Percentiles rank a stretch among this genome's conserved stretches.
phyloP scores from a whole-genome alignment of 140 eudicot species.

The Erigeron philadelphicus region DNA sequence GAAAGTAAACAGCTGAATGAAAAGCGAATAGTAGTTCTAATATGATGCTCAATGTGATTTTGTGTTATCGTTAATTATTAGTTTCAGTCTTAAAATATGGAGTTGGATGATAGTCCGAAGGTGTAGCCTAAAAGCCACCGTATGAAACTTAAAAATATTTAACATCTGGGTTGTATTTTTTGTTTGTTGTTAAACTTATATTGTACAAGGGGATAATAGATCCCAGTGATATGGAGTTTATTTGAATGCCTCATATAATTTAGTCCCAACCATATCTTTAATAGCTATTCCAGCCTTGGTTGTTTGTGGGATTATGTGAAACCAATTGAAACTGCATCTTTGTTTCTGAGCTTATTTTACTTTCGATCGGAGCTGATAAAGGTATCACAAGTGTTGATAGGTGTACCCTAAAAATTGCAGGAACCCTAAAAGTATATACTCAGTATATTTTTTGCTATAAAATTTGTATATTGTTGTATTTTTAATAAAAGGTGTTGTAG shows the following conservation, averaged over 20 bases:
- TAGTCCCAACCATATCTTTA: slow-evolving; percentile 13
- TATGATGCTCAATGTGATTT: slow-evolving; percentile 12
- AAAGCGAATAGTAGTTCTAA: not conserved
- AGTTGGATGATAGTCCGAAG: not conserved
- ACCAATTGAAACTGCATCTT: not conserved
- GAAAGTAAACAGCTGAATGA: slow-evolving; percentile 11
- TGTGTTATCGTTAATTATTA: slow-evolving; percentile 3
- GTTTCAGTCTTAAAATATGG: slow-evolving; percentile 13
- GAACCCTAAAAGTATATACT: too few species aligned
- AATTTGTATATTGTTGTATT: too few species aligned
- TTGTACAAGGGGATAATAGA: slow-evolving; percentile 12
- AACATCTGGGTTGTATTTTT: slow-evolving; percentile 25
- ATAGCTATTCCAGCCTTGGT: not conserved
- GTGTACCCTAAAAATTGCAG: too few species aligned
- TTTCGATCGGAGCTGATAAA: not conserved
- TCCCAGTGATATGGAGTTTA: slow-evolving; percentile 13
- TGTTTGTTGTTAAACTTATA: slow-evolving; percentile 23
- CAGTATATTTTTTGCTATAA: too few species aligned
- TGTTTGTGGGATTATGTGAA: not conserved
- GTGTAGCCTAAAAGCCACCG: not conserved
- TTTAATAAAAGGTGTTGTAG: too few species aligned
- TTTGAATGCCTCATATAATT: not conserved
- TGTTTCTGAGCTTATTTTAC: not conserved
- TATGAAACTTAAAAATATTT: slow-evolving; percentile 5
- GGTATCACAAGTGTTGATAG: too few species aligned